These are phyloP conservation scores for Biscogniauxia mediterranea DNA, from an alignment of 2,329 filamentous ascomycete species.

Conservation along the genomic window DNA sequence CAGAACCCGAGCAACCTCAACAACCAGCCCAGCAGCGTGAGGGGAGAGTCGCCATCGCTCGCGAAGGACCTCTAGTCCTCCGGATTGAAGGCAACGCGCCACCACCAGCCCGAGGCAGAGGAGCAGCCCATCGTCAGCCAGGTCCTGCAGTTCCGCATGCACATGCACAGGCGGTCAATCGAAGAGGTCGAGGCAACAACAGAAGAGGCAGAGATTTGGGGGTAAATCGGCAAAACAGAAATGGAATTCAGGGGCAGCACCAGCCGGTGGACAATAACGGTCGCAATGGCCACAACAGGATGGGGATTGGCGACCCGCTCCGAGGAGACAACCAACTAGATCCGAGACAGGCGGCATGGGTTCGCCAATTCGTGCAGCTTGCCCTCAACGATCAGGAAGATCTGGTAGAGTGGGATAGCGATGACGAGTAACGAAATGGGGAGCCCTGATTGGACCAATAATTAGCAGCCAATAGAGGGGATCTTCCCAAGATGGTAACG, in stretches of 20 bases:
- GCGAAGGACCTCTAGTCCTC: slow-evolving; percentile 56
- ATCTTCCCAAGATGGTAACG: slow-evolving; percentile 26
- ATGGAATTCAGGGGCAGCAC: slow-evolving; percentile 28
- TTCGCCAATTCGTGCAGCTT: slow-evolving; percentile 53
- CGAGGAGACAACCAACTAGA: slow-evolving; percentile 38
- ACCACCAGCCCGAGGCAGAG: slow-evolving; percentile 24
- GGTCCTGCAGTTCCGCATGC: slow-evolving; percentile 12
- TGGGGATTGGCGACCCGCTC: slow-evolving; percentile 20
- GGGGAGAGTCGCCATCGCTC: slow-evolving; percentile 44
- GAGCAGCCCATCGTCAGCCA: slow-evolving; percentile 25
- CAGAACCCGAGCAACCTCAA: slow-evolving; percentile 18
- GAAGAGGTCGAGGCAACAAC: slow-evolving; percentile 32
- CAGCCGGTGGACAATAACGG: slow-evolving; percentile 20
- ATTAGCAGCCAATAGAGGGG: slow-evolving; percentile 15
- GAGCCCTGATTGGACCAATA: slow-evolving; percentile 17
- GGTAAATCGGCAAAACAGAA: slow-evolving; percentile 27
- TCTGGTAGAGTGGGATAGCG: slow-evolving; percentile 42
- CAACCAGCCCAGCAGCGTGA: slow-evolving; percentile 28
- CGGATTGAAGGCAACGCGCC: slow-evolving; percentile 45
- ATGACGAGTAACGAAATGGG: slow-evolving; percentile 29
- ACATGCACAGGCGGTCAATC: slow-evolving; percentile 25
- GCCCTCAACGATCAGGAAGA: slow-evolving; percentile 54
- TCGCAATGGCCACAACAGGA: slow-evolving; percentile 22
- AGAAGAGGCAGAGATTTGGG: slow-evolving; percentile 28
- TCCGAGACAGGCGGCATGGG: slow-evolving; percentile 50